These are phyloP conservation scores for Fragaria vesca DNA, from an alignment of 306 rosid genomes.

Conservation along the genomic window DNA sequence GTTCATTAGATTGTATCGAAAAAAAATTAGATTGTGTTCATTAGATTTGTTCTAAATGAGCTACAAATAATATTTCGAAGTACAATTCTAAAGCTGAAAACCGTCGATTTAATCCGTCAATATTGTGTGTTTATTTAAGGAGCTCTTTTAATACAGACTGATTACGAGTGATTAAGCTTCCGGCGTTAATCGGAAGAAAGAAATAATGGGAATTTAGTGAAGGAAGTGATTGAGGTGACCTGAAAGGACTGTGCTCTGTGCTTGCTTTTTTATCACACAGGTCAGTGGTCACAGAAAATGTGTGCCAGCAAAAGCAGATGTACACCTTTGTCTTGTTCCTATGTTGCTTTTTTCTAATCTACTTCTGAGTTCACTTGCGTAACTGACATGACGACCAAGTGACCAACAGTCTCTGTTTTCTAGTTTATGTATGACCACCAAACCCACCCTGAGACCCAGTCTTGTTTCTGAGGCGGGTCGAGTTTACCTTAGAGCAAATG, in stretches of 20 bases:
- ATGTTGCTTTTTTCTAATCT: not conserved
- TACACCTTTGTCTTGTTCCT: not conserved
- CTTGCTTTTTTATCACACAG: not conserved
- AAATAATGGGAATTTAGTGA: not conserved
- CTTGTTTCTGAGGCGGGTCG: not conserved
- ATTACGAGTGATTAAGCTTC: not conserved
- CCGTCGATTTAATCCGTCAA: not conserved
- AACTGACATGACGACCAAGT: not conserved
- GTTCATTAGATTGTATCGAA: too few species aligned
- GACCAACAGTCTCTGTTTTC: not conserved
- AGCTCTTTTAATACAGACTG: not conserved
- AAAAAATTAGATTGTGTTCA: too few species aligned
- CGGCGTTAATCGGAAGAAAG: not conserved
- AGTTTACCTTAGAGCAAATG: not conserved
- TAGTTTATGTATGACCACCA: not conserved
- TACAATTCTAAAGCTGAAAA: not conserved
- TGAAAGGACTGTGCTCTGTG: not conserved
- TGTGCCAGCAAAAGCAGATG: conserved; percentile 4
- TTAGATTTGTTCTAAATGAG: too few species aligned
- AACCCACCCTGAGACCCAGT: not conserved
- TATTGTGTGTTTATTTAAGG: not conserved
- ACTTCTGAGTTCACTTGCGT: conserved; percentile 8
- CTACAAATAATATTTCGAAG: too few species aligned
- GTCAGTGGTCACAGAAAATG: not conserved
- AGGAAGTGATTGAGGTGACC: conserved; percentile 13